Percentiles rank a stretch among this genome's conserved stretches.
These are phyloP conservation scores for Candida boleticola DNA, from an alignment of 805 yeast genomes.

Conservation along the genomic window DNA sequence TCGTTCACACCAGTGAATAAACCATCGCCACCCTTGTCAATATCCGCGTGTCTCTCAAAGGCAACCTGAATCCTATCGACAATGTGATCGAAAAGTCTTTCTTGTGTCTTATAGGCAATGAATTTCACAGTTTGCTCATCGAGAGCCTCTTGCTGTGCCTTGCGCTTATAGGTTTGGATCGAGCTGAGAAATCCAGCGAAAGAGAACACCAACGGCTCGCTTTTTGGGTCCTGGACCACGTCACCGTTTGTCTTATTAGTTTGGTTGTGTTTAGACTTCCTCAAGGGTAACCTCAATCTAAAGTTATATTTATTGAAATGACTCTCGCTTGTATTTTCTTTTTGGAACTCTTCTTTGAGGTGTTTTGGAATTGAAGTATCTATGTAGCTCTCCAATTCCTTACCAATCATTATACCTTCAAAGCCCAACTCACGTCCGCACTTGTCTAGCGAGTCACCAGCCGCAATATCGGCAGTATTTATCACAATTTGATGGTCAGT, in stretches of 20 bases:
- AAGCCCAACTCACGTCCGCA: constrained; percentile 86
- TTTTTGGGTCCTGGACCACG: neutral
- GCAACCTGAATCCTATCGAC: constrained; percentile 60
- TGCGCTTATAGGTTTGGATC: constrained; percentile 32
- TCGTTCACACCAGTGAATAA: constrained; percentile 44
- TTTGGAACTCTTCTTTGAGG: constrained; percentile 22
- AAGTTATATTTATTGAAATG: constrained; percentile 21
- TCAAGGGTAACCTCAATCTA: constrained; percentile 30
- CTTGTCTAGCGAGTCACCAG: constrained; percentile 91
- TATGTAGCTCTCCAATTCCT: constrained; percentile 66
- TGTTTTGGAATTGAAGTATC: constrained; percentile 24
- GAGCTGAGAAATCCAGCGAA: constrained; percentile 74
- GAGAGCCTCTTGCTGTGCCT: constrained; percentile 21
- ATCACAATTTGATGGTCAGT: constrained; percentile 69
- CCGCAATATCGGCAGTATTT: constrained; percentile 82
- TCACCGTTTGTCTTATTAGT: constrained; percentile 7
- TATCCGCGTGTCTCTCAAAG: constrained; percentile 27
- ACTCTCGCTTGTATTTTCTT: constrained; percentile 17
- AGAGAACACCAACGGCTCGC: constrained; percentile 46
- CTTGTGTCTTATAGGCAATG: constrained; percentile 60
- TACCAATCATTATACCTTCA: constrained; percentile 81
- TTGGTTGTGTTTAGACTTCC: constrained; percentile 24
- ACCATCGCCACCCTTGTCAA: constrained; percentile 31
- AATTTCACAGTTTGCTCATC: constrained; percentile 47
- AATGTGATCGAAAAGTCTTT: constrained; percentile 69